Evolutionary conservation across 192 early-diverging fungal species (phyloP).

Genomic region (Phlyctochytrium planicorne): DNA sequence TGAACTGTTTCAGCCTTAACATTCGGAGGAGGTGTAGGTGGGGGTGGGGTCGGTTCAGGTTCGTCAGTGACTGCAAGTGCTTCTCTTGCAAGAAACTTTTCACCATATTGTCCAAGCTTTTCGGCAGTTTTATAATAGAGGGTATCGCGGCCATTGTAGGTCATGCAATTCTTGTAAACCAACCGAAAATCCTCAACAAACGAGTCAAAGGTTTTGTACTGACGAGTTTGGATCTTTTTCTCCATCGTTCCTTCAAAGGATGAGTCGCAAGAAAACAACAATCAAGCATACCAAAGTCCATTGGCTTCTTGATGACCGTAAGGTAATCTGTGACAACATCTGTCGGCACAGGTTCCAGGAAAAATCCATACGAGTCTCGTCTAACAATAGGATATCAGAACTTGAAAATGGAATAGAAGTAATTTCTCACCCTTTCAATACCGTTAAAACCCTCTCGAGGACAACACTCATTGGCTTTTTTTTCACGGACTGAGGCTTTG

Average conservation of each 20-base stretch:
- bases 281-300: slow-evolving; percentile 70
- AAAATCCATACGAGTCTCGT: slow-evolving; percentile 84
- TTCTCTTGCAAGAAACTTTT: slow-evolving; percentile 70
- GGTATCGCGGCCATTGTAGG: slow-evolving; percentile 81
- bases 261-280: neutral
- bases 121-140: slow-evolving; percentile 80
- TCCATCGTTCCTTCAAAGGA: slow-evolving; percentile 66
- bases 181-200: slow-evolving; percentile 75
- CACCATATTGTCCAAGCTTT: slow-evolving; percentile 69
- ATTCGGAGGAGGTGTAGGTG: neutral
- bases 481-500: neutral
- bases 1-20: no score
- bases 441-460: neutral
- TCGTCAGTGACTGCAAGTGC: slow-evolving; percentile 28
- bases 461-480: neutral
- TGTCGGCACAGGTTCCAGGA: slow-evolving; percentile 83
- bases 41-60: neutral
- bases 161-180: slow-evolving; percentile 76
- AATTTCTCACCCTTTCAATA: neutral
- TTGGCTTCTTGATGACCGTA: slow-evolving; percentile 74
- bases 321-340: slow-evolving; percentile 75
- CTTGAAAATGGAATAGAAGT: neutral
- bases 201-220: slow-evolving; percentile 65
- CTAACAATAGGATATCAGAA: slow-evolving; percentile 26
- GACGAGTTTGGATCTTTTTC: slow-evolving; percentile 60